Base-by-base conservation (phyloP, 805 yeast genomes). In the Lipomyces lipofer region DNA sequence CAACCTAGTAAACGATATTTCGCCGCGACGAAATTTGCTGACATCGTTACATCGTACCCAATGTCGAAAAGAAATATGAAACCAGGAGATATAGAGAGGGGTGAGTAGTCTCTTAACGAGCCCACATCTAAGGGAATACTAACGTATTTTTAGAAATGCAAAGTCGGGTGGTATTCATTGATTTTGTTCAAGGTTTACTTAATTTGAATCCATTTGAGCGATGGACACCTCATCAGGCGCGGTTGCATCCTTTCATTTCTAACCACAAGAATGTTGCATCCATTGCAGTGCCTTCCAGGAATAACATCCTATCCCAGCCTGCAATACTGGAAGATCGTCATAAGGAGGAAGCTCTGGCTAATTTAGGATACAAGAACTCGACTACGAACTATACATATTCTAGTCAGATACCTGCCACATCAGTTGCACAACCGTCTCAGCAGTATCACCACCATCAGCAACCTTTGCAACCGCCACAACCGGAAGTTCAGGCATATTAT, bases 181-280 rank as follows among this genome's bases (percentile, higher is more conserved):
- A 92, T 69, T 88, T 94, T 63, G 75, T 94, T 46, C 71, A 75
- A 40, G 95, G 95, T 24, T 78, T 88, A 8, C 74, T 94, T 58
- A 88, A 85, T 61, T 70, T 89, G 64, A 91, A 92, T 69, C 99
- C 99, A 0, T 77, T 94, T 63, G 96, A 90, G 69, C 80, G 99
- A 64, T 86, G 97, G 86, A 88, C 97, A 0, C 99, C 99, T 10
- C 96, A 89, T 63, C 97, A 94, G 69, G 99, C 98, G 0, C 75
- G 84, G 13, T 75, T 81, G 69, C 99, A 94, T 72, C 97, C 98
- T 0, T 94, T 94, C 69, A 82, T 94, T 17, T 86, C 86, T 4
- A 83, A 79, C 47, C 75, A 75, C 50, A 75, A 73, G 52, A 84
- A 80, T 64, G 43, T 38, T 29, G 49, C 53, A 10, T 22, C 24